Evolutionary conservation across 2,329 filamentous ascomycete species (phyloP).

Genomic region (Hypoxylon sp.): DNA sequence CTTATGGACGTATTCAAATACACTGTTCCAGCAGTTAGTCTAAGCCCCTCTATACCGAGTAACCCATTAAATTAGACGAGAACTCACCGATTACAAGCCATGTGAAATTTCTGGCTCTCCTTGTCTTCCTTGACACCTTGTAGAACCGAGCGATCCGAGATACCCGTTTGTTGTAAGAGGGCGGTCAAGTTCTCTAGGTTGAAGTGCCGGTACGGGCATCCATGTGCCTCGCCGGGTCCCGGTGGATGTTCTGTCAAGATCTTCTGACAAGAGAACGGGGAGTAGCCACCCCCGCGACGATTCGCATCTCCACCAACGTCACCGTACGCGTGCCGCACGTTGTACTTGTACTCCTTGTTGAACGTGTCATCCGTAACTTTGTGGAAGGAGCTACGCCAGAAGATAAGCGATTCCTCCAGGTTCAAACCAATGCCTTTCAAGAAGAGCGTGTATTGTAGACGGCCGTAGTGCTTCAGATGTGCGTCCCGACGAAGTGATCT

Average conservation of each 20-base stretch:
- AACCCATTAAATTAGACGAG: constrained; percentile 4
- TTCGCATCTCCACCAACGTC: constrained; percentile 95
- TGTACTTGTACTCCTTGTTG: constrained; percentile 98
- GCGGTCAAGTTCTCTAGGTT: constrained; percentile 85
- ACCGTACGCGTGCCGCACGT: constrained; percentile 93
- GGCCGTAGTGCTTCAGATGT: constrained; percentile 93
- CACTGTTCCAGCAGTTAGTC: constrained; percentile 62
- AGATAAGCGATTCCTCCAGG: constrained; percentile 90
- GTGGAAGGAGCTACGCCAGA: constrained; percentile 91
- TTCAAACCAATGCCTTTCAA: constrained; percentile 94
- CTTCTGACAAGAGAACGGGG: constrained; percentile 94
- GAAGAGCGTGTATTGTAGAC: constrained; percentile 95
- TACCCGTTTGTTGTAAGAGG: constrained; percentile 82
- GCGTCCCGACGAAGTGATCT: constrained; percentile 86
- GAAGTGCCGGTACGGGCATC: constrained; percentile 97
- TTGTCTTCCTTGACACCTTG: constrained; percentile 90
- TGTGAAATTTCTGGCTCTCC: constrained; percentile 88
- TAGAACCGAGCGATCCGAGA: constrained; percentile 82
- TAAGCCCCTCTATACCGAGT: constrained; percentile 2
- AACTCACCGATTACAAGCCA: constrained; percentile 89
- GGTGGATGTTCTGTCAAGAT: constrained; percentile 91
- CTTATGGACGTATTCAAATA: constrained; percentile 91
- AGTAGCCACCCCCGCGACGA: constrained; percentile 87
- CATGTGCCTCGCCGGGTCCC: constrained; percentile 88
- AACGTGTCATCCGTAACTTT: constrained; percentile 93